These are phyloP conservation scores for Stygiomarasmius scandens DNA, from an alignment of 1,284 basidiomycete species.

Conservation along the genomic window DNA sequence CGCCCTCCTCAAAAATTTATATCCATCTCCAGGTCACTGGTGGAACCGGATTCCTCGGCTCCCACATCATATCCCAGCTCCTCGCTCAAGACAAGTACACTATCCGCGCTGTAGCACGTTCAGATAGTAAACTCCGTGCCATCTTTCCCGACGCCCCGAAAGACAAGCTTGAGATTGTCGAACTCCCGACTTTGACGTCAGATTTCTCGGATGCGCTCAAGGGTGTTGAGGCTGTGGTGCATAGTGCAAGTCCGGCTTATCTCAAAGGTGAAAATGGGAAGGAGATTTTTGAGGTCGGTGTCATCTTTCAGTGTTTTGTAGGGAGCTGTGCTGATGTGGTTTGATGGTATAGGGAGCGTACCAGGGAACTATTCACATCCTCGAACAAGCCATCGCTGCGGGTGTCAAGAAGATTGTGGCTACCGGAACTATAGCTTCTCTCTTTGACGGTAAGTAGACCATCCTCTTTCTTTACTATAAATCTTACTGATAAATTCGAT, in stretches of 20 bases:
- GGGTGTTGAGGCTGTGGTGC: conserved; percentile 19
- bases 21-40: neutral
- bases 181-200: conserved; percentile 27
- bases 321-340: no score
- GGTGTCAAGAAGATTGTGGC: neutral
- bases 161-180: neutral
- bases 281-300: conserved; percentile 7
- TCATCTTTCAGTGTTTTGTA: no score
- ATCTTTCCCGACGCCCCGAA: conserved; percentile 5
- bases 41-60: conserved; percentile 5
- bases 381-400: neutral
- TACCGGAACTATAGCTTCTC: neutral
- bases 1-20: neutral
- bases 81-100: neutral
- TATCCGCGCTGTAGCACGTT: conserved; percentile 5
- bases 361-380: neutral
- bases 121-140: conserved; percentile 2
- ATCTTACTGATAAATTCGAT: neutral
- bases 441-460: neutral
- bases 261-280: neutral
- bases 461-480: neutral
- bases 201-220: conserved; percentile 32
- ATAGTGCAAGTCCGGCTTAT: conserved; percentile 5
- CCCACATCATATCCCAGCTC: conserved; percentile 3
- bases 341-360: neutral